phyloP scores from a whole-genome alignment of 1,139 yeast genomes.

The Protomyces pachydermus region DNA sequence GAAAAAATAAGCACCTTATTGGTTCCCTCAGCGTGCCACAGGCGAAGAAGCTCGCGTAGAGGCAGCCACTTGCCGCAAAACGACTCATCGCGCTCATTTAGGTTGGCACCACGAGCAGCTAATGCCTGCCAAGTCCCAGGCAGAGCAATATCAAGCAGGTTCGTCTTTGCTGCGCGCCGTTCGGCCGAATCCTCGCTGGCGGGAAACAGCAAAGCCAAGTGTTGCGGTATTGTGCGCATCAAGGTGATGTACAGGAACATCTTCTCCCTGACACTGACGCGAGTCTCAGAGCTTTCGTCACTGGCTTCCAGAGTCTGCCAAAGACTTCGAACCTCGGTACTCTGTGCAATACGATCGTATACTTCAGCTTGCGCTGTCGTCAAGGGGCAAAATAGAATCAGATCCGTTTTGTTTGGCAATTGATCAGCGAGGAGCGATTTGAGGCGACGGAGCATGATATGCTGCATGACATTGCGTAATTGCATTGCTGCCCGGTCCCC shows the following conservation, averaged over 20 bases:
- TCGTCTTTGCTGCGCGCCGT: slow-evolving; percentile 72
- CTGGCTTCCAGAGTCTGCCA: slow-evolving; percentile 65
- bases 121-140: slow-evolving; percentile 28
- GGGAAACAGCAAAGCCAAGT: slow-evolving; percentile 74
- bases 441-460: slow-evolving; percentile 76
- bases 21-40: slow-evolving; percentile 37
- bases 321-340: slow-evolving; percentile 84
- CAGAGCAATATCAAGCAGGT: slow-evolving; percentile 26
- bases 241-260: slow-evolving; percentile 62
- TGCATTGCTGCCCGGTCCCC: slow-evolving; percentile 79
- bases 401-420: slow-evolving; percentile 76
- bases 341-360: slow-evolving; percentile 84
- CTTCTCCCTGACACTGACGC: slow-evolving; percentile 75
- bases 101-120: slow-evolving; percentile 21
- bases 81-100: slow-evolving; percentile 30
- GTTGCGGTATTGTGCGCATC: slow-evolving; percentile 89
- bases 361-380: slow-evolving; percentile 86
- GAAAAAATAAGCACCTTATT: slow-evolving; percentile 86
- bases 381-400: slow-evolving; percentile 88
- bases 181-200: slow-evolving; percentile 45
- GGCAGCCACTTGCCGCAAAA: slow-evolving; percentile 40
- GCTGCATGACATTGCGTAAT: slow-evolving; percentile 72
- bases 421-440: slow-evolving; percentile 79
- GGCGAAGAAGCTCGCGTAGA: slow-evolving; percentile 37
- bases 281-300: slow-evolving; percentile 55